Evolutionary conservation across 1,284 basidiomycete species (phyloP).

Genomic region (Microbotryomycetes sp.): DNA sequence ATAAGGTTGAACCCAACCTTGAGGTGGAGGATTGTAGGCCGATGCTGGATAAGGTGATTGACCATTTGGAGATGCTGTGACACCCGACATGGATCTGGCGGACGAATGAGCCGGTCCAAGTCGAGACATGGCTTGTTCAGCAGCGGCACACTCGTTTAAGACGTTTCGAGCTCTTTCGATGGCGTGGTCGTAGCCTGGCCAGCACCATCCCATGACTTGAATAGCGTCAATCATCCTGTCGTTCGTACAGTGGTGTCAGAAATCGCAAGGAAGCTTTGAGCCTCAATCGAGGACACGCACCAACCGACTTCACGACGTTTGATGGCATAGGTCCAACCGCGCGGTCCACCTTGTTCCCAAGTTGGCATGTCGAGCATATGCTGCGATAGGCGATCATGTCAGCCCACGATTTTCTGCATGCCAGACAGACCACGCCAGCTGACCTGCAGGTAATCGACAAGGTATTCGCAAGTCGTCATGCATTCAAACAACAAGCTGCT

Average conservation of each 20-base stretch:
- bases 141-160: not conserved
- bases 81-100: not conserved
- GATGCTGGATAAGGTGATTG: not conserved
- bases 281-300: conserved; percentile 5
- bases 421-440: not conserved
- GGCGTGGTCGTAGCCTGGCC: conserved; percentile 9
- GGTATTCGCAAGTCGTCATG: not conserved
- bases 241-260: not conserved
- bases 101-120: not conserved
- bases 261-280: not conserved
- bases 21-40: not conserved
- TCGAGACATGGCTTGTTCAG: not conserved
- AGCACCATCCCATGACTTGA: conserved; percentile 23
- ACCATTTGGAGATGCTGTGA: not conserved
- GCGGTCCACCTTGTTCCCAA: conserved; percentile 22
- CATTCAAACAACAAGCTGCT: not conserved
- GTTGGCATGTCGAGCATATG: conserved; percentile 15
- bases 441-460: conserved; percentile 2
- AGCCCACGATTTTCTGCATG: too few relatives aligned
- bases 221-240: conserved; percentile 16
- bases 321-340: conserved; percentile 8
- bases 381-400: not conserved
- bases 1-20: not conserved
- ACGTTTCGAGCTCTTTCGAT: conserved; percentile 1
- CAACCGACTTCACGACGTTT: conserved; percentile 18